Conservation (phyloP, 2,329 filamentous ascomycete species). For the Curvularia eragrostidis region DNA sequence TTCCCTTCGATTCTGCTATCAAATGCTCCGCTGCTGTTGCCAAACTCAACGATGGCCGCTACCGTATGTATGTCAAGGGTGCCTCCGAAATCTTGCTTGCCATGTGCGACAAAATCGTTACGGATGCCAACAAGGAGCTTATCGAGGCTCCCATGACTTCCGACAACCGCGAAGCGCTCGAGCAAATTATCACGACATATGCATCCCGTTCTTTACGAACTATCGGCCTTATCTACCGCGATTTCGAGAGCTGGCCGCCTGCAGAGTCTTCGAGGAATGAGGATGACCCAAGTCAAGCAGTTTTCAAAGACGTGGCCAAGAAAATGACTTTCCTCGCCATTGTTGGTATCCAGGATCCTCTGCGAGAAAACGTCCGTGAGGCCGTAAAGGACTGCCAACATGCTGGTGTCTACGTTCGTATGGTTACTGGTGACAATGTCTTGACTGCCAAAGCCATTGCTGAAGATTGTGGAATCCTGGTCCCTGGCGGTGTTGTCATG, state of each 20-base stretch:
- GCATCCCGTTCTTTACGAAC: conserved; percentile 81
- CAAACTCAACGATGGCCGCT: conserved; percentile 61
- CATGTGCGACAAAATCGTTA: conserved; percentile 60
- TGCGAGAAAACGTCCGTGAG: conserved; percentile 75
- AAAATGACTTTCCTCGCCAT: conserved; percentile 77
- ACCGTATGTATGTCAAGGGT: conserved; percentile 63
- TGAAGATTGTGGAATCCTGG: conserved; percentile 77
- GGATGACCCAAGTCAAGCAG: conserved; percentile 67
- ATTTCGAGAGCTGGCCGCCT: conserved; percentile 85
- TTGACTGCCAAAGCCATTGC: conserved; percentile 81
- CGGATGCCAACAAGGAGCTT: conserved; percentile 66
- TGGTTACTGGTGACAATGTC: conserved; percentile 86
- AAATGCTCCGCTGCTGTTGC: conserved; percentile 74
- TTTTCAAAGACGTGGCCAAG: conserved; percentile 72
- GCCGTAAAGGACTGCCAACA: conserved; percentile 76
- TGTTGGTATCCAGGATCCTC: conserved; percentile 82
- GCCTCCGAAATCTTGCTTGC: conserved; percentile 59
- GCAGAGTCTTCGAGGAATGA: conserved; percentile 62
- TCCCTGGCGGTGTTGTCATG: conserved; percentile 73
- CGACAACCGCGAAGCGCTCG: conserved; percentile 65
- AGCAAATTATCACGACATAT: conserved; percentile 75
- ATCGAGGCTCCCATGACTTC: conserved; percentile 60
- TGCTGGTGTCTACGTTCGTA: conserved; percentile 79
- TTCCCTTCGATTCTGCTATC: conserved; percentile 68
- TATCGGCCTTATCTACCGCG: conserved; percentile 82